A percentile compares a stretch with the other conserved stretches of the same genome.
Evolutionary conservation across 2,329 filamentous ascomycete species (phyloP).

Genomic region (Pezicula rhizophila): DNA sequence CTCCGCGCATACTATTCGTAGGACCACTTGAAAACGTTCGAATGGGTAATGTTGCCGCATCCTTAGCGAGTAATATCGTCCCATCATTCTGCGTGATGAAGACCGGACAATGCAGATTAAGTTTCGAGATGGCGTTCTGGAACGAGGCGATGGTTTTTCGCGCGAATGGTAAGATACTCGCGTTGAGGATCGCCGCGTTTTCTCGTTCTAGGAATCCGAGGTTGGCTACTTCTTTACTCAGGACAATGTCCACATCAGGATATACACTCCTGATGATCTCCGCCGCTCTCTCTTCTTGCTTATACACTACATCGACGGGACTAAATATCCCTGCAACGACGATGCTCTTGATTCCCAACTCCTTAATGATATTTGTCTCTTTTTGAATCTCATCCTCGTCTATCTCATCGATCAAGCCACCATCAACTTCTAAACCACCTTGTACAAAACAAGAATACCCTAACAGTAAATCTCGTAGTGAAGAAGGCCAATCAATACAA

Average conservation of each 20-base stretch:
- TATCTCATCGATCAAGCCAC: constrained; percentile 10
- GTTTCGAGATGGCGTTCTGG: constrained; percentile 40
- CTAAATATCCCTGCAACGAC: constrained; percentile 46
- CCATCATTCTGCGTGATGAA: constrained; percentile 59
- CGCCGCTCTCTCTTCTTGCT: constrained; percentile 38
- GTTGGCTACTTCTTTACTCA: constrained; percentile 46
- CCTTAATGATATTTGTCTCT: constrained; percentile 10
- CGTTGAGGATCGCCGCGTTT: constrained; percentile 58
- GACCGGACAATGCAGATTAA: constrained; percentile 45
- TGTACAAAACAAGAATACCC: constrained; percentile 39
- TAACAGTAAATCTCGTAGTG: constrained; percentile 41
- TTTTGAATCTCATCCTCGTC: constrained; percentile 7
- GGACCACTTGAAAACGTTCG: constrained; percentile 54
- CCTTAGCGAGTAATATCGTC: constrained; percentile 45
- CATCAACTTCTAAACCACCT: constrained; percentile 40
- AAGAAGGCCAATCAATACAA: constrained; percentile 45
- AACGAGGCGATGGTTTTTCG: constrained; percentile 48
- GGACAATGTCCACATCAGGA: constrained; percentile 32
- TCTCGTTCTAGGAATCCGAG: constrained; percentile 47
- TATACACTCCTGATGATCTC: constrained; percentile 7
- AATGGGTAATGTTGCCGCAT: constrained; percentile 49
- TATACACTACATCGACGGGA: constrained; percentile 42
- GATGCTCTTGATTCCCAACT: constrained; percentile 36
- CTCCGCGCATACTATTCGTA: constrained; percentile 56
- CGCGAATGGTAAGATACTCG: constrained; percentile 51